A percentile compares a stretch with the other conserved stretches of the same genome.
Conservation (phyloP, 176 grass and related monocot genomes). For the Zizania latifolia region DNA sequence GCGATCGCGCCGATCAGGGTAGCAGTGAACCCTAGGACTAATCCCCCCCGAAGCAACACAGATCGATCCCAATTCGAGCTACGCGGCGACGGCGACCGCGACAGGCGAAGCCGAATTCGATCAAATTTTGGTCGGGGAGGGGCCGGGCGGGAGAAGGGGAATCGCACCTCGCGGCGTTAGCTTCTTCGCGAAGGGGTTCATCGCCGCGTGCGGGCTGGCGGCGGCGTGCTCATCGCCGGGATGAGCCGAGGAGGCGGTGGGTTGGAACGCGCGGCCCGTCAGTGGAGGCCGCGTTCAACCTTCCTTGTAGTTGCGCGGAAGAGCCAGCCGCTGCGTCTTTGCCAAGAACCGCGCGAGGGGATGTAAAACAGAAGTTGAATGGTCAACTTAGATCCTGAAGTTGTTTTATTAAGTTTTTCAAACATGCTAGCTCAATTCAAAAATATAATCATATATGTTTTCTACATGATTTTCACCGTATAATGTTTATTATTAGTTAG, state of each 20-base stretch:
- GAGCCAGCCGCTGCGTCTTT: background rate
- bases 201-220: background rate
- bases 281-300: background rate
- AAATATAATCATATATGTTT: too few relatives aligned
- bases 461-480: too few relatives aligned
- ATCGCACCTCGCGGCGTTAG: constrained; percentile 57
- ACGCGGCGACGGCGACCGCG: background rate
- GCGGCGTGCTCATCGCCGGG: constrained; percentile 11
- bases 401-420: too few relatives aligned
- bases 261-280: constrained; percentile 3
- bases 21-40: background rate
- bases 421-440: too few relatives aligned
- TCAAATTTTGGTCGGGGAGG: background rate
- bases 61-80: background rate
- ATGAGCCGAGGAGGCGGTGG: background rate
- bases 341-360: background rate
- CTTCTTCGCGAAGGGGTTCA: constrained; percentile 94
- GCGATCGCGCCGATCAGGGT: background rate
- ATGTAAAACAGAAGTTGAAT: background rate
- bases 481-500: too few relatives aligned
- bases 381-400: background rate
- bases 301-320: constrained; percentile 21
- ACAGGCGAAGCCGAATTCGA: constrained; percentile 6
- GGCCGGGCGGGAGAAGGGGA: background rate
- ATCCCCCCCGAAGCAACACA: background rate